Evolutionary conservation across 2,329 filamentous ascomycete species (phyloP).

Genomic region (Paraconiothyrium sp.): DNA sequence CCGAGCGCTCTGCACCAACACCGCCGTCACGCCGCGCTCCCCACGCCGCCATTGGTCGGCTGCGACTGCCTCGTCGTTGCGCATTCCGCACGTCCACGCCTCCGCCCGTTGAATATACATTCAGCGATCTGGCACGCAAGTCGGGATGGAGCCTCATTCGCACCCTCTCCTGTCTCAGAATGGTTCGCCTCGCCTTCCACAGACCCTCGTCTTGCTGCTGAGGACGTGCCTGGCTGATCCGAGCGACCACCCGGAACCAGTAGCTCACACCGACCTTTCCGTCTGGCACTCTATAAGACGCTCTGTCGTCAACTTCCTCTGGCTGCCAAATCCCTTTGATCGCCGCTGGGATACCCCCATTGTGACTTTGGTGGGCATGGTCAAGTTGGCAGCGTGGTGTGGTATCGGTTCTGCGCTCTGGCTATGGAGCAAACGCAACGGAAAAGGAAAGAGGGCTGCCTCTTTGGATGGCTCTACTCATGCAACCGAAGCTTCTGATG

Average conservation of each 20-base stretch:
- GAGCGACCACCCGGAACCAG: constrained; percentile 34
- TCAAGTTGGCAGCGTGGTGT: constrained; percentile 48
- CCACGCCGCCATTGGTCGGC: constrained; percentile 42
- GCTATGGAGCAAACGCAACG: constrained; percentile 38
- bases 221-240: constrained; percentile 37
- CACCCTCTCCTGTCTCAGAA: constrained; percentile 36
- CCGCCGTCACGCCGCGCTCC: constrained; percentile 40
- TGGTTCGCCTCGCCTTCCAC: constrained; percentile 49
- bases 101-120: constrained; percentile 47
- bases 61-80: constrained; percentile 22
- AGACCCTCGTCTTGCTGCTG: constrained; percentile 47
- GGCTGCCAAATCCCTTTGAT: constrained; percentile 36
- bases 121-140: constrained; percentile 42
- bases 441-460: constrained; percentile 27
- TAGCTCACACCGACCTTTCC: constrained; percentile 37
- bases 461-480: constrained; percentile 29
- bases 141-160: constrained; percentile 50
- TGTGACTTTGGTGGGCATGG: constrained; percentile 49
- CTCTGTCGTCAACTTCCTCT: constrained; percentile 29
- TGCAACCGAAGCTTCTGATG: constrained; percentile 30
- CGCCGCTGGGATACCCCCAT: constrained; percentile 26
- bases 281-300: constrained; percentile 40
- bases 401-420: constrained; percentile 48
- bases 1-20: constrained; percentile 42
- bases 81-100: constrained; percentile 33